Conservation (phyloP, 495 filamentous ascomycete genomes). For the Penicillium nucicola region DNA sequence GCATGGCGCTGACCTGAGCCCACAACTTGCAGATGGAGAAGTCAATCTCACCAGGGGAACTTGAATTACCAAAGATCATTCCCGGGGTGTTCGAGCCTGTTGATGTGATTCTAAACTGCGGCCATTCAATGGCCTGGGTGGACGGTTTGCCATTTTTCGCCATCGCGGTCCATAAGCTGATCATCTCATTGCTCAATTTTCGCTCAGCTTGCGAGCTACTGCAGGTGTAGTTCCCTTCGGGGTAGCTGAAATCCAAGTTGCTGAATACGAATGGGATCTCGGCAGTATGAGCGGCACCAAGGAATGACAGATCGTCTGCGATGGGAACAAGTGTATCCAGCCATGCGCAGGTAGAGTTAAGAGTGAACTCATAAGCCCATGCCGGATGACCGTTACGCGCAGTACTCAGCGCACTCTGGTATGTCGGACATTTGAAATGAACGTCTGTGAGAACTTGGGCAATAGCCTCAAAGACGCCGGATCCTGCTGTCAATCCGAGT, state of each 20-base stretch:
- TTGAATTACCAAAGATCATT: slow-evolving; percentile 24
- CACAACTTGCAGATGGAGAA: slow-evolving; percentile 32
- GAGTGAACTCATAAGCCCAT: slow-evolving; percentile 32
- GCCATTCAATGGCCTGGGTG: slow-evolving; percentile 27
- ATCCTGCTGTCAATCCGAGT: background rate
- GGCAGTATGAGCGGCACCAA: slow-evolving; percentile 33
- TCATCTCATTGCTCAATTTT: slow-evolving; percentile 28
- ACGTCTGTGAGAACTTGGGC: slow-evolving; percentile 25
- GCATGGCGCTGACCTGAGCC: slow-evolving; percentile 20
- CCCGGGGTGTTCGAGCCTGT: slow-evolving; percentile 15
- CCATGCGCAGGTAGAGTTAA: slow-evolving; percentile 32
- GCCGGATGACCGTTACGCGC: background rate
- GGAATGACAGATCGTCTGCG: slow-evolving; percentile 2
- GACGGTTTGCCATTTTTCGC: slow-evolving; percentile 27
- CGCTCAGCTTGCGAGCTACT: slow-evolving; percentile 28
- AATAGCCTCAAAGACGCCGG: slow-evolving; percentile 12
- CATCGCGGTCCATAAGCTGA: slow-evolving; percentile 39
- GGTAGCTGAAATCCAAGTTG: slow-evolving; percentile 20
- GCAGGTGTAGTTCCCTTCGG: slow-evolving; percentile 19
- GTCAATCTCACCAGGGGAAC: slow-evolving; percentile 23
- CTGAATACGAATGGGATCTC: slow-evolving; percentile 44
- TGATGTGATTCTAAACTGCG: slow-evolving; percentile 16
- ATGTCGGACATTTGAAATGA: slow-evolving; percentile 29
- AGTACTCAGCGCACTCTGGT: slow-evolving; percentile 19
- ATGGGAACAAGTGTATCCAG: slow-evolving; percentile 6